Base-by-base conservation (phyloP, 2,329 filamentous ascomycete genomes). In the Neodidymelliopsis sp. region DNA sequence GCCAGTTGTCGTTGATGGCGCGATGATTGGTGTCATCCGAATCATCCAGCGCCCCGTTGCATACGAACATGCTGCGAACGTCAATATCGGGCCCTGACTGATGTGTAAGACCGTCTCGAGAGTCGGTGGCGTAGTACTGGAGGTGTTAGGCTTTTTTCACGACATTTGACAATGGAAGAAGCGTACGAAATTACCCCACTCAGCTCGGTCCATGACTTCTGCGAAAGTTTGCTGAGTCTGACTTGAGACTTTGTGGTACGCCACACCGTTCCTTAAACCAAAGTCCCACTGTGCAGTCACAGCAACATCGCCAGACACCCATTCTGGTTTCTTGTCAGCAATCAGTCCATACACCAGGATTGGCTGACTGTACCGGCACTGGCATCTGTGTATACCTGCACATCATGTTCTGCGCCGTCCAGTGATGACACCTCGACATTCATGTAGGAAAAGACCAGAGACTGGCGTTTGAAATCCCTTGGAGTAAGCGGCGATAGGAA, bases 131-230 rank as follows among this genome's bases (percentile, higher is more conserved):
- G 75, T 8, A 79, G 54, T 3, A 78, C 80, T 7, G 89, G 87
- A 15, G 84, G 84, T 18, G 88, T 89, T 55, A 82, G 84, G 73
- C 92, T 84, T 65, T 91, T 86, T 16, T 81, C 77, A 15, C n/a
- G n/a, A 83, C 83, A 64, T 86, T 80, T 29, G 78, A 75, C 15
- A 89, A 88, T 2, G 80, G 90, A 15, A 87, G 86, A 66, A 94
- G 90, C 71, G 89, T 82, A 67, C 71, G 46, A 95, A 72, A 16
- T 84, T 87, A 2, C 91, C 91, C 91, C 91, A 95, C 81, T 95
- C 90, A 1, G 88, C 83, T 33, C 87, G 86, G 63, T 95, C 91
- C 30, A 74, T 74, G 44, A 81, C 57, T 71, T 95, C 91, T 0
- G 87, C 89, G 43, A 94, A 82, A 10, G 89, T 76, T 66, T 87